Evolutionary conservation across 1,284 basidiomycete species (phyloP), one percentile per base, ranked within the genome.

Genomic region (Vanrija pseudolonga): DNA sequence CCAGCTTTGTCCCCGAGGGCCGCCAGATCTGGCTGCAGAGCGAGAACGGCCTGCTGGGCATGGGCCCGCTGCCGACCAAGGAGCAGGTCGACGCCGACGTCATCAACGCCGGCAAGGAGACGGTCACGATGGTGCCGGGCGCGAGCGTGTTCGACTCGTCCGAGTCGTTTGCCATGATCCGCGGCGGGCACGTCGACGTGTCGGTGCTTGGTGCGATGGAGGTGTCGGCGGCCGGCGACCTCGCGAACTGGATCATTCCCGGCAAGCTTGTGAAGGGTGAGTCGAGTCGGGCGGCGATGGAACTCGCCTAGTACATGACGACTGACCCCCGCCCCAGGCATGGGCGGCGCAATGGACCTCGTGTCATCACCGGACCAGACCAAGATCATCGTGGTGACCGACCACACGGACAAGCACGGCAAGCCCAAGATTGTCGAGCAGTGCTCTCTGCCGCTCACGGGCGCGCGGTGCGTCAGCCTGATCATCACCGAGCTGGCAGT

Each of bases 241-340:
- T 97, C 59, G 94, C 94, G 46, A 97, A 96, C 79, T 96, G 90
- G 73, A 96, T 95, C 88, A 89, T 95, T 62, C 92, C 91, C 2
- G 89, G 89, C 26, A 91, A 92, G 78, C 81, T 90, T 67, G 83
- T 90, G 43, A 89, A 88, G 80, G 86, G 87, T 81, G 60, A 37
- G 74, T 66, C 28, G 41, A 11, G 41, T 26, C 12, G 38, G 32
- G 32, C 6, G 12, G 32, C 8, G 24, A 26, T 26, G 24, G 19
- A 18, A n/a, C n/a, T n/a, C n/a, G n/a, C n/a, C n/a, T n/a, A n/a
- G n/a, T n/a, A n/a, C n/a, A n/a, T n/a, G n/a, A n/a, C n/a, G n/a
- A 18, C 40, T 37, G 18, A 51, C 32, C 49, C 23, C 12, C 23
- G n/a, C n/a, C n/a, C 19, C 61, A 86, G 89, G 89, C 48, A 91